phyloP scores from a whole-genome alignment of 2,329 filamentous ascomycete genomes.

The Colletotrichum sp. region DNA sequence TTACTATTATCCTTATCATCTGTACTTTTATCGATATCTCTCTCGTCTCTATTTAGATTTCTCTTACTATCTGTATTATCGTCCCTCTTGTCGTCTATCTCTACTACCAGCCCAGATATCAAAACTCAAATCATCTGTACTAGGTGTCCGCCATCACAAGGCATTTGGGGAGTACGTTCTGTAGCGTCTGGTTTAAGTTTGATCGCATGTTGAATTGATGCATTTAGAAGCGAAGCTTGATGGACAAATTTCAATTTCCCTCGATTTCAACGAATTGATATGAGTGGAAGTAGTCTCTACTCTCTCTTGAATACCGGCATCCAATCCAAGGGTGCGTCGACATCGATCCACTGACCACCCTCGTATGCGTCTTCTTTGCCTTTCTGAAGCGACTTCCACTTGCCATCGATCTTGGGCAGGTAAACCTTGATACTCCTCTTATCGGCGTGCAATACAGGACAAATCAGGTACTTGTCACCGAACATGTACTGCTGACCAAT shows the following conservation, averaged over 20 bases:
- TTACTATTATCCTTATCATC: too few relatives aligned
- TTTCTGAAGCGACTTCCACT: slow-evolving; percentile 16
- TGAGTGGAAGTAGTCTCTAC: neutral
- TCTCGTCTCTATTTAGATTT: too few relatives aligned
- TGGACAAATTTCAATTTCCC: neutral
- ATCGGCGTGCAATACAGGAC: slow-evolving; percentile 58
- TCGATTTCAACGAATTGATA: neutral
- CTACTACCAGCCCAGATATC: too few relatives aligned
- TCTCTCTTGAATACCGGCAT: slow-evolving; percentile 21
- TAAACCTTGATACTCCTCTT: slow-evolving; percentile 53
- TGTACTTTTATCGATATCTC: too few relatives aligned
- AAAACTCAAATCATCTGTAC: neutral
- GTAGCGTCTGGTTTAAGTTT: neutral
- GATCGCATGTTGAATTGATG: neutral
- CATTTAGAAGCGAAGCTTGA: neutral
- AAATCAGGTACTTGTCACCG: slow-evolving; percentile 62
- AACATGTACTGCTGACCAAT: slow-evolving; percentile 69
- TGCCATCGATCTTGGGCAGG: slow-evolving; percentile 42
- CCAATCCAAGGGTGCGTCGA: slow-evolving; percentile 21
- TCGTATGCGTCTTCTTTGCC: neutral
- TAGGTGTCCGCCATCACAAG: neutral
- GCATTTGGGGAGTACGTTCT: neutral
- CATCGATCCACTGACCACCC: slow-evolving; percentile 16
- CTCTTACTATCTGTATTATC: too few relatives aligned
- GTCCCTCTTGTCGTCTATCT: too few relatives aligned